Base-by-base conservation (phyloP, 2,329 filamentous ascomycete species). In the Sphaerulina populicola region DNA sequence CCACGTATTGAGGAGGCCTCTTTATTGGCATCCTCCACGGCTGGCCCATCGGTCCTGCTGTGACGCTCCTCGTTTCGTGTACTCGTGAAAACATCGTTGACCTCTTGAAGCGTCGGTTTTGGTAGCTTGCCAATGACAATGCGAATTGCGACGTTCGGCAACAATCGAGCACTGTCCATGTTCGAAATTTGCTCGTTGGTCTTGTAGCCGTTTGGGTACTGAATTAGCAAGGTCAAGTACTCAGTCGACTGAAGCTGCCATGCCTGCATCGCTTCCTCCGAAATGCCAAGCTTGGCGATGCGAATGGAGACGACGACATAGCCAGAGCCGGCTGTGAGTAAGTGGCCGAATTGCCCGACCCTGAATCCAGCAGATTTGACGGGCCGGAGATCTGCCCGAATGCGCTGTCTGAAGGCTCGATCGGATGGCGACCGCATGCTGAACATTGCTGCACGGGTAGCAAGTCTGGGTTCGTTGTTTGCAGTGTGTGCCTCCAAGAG, bases 191-290 rank as follows among this genome's bases (percentile, higher is more conserved):
- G 64, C 12, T 83, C 76, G 44, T 85, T 70, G 2, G 72, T 70
- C 30, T 73, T 74, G 66, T 94, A 94, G 0, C 72, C 74, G n/a
- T 68, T 66, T 0, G 74, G 69, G 57, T 85, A 85, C 33, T 77
- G 77, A 39, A 93, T 76, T 18, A 95, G 72, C 4, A 94, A 72
- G 4, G 91, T 77, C 36, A 94, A 67, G 61, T 91, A 90, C 31
- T 89, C 83, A 0, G 74, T 68, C 0, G 74, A 69, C 11, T 77
- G 69, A 9, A 95, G 66, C 53, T 83, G 77, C 89, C 89, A 95
- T 1, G 88, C 86, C 61, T 84, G 76, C 67, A 88, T 78, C 0
- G 81, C 82, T 62, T 90, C 86, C 35, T 83, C 76, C 0, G 86
- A 84, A 10, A 95, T 78, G 0, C 78, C 81, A 1, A 95, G 77